A percentile compares a stretch with the other conserved stretches of the same genome.
Evolutionary conservation across 495 filamentous ascomycete species (phyloP).

Genomic region (Xylaria nigripes): DNA sequence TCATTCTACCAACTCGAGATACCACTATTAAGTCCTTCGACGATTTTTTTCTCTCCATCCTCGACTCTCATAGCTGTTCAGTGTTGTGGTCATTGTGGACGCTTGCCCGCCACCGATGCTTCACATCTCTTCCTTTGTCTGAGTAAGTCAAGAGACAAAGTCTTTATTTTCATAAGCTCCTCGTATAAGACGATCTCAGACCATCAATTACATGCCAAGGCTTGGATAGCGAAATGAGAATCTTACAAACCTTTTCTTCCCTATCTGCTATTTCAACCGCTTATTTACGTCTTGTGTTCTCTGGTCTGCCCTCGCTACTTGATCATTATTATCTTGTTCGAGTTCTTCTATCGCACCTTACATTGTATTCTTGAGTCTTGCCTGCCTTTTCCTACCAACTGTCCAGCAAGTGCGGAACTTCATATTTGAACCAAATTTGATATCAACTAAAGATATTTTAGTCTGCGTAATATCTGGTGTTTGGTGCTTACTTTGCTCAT

Average conservation of each 20-base stretch:
- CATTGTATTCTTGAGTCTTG: background rate
- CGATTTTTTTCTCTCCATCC: too few relatives aligned
- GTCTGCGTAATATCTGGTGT: slow-evolving; percentile 2
- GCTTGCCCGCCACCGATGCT: background rate
- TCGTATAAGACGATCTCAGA: background rate
- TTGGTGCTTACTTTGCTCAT: slow-evolving; percentile 5
- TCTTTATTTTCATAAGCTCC: background rate
- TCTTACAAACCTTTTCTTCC: background rate
- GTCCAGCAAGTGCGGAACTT: background rate
- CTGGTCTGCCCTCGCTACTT: background rate
- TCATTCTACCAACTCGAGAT: too few relatives aligned
- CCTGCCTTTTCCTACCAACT: background rate
- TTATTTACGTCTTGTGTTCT: background rate
- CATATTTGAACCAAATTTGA: background rate
- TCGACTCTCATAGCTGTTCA: background rate
- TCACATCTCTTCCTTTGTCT: background rate
- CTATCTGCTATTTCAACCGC: background rate
- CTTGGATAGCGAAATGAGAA: background rate
- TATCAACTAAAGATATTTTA: background rate
- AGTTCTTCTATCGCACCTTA: background rate
- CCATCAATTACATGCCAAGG: background rate
- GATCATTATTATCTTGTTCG: background rate
- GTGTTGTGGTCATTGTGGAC: background rate
- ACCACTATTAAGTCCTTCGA: too few relatives aligned
- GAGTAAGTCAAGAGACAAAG: background rate